phyloP scores from a whole-genome alignment of 2,329 filamentous ascomycete genomes.

The Trichophyton schoenleinii region DNA sequence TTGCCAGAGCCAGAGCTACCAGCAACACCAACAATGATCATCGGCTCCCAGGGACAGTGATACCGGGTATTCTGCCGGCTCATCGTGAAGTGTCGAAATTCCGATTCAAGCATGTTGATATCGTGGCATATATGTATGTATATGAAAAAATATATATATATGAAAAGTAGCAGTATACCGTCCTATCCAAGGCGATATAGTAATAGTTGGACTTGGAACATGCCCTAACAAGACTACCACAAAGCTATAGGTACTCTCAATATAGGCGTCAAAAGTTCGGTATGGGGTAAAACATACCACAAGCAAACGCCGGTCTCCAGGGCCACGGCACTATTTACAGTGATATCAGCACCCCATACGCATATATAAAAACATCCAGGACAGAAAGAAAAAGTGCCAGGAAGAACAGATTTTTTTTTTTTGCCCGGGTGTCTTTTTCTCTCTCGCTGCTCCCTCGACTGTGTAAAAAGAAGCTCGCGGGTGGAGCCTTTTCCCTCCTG shows the following conservation, averaged over 20 bases:
- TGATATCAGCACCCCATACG: background rate
- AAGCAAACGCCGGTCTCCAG: background rate
- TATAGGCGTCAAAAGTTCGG: background rate
- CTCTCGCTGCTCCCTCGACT: background rate
- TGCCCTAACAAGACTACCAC: too few relatives aligned
- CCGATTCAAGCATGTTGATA: slow-evolving; percentile 1
- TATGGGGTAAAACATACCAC: background rate
- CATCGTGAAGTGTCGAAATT: slow-evolving; percentile 1
- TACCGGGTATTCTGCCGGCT: slow-evolving; percentile 50
- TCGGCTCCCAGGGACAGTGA: slow-evolving; percentile 87
- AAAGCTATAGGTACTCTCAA: background rate
- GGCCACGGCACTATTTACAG: background rate
- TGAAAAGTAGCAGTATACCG: background rate
- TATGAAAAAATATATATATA: background rate
- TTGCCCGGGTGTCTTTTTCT: background rate
- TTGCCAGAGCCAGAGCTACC: slow-evolving; percentile 93
- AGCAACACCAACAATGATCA: slow-evolving; percentile 92
- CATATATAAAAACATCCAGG: background rate
- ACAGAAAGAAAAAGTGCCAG: background rate
- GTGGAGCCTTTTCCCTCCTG: background rate
- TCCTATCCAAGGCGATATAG: background rate
- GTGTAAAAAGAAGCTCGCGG: background rate
- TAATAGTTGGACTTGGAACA: background rate
- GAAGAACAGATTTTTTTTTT: background rate
- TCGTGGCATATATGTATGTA: background rate